These are phyloP conservation scores for Streptanthus diversifolius DNA, from an alignment of 345 rosid species.

Conservation along the genomic window DNA sequence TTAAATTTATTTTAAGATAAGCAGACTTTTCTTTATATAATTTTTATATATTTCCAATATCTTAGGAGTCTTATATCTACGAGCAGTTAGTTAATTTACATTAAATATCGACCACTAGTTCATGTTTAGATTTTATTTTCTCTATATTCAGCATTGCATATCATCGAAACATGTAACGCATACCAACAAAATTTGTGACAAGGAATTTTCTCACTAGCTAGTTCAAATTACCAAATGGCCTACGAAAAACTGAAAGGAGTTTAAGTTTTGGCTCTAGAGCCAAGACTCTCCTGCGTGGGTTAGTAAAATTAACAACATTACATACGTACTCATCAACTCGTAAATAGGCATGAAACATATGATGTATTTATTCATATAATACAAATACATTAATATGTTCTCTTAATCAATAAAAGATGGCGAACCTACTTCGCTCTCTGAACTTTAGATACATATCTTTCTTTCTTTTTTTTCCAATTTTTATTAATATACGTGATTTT, in stretches of 20 bases:
- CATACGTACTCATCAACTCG: neutral
- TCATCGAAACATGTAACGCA: neutral
- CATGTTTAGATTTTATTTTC: neutral
- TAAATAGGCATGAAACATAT: neutral
- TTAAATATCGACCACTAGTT: neutral
- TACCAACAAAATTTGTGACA: neutral
- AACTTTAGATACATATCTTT: constrained; percentile 5
- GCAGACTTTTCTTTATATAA: neutral
- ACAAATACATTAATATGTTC: neutral
- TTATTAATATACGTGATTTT: constrained; percentile 1
- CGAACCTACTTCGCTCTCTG: constrained; percentile 15
- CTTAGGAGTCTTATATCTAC: neutral
- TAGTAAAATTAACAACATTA: neutral
- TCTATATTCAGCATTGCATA: neutral
- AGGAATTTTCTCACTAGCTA: neutral
- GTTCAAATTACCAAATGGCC: neutral
- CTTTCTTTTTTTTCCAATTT: neutral
- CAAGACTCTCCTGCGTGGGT: neutral
- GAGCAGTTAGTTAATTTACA: neutral
- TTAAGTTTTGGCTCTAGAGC: neutral
- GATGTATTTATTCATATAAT: neutral
- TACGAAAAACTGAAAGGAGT: neutral
- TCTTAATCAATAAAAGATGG: neutral
- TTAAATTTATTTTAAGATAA: neutral
- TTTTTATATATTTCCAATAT: neutral